Base-by-base conservation (phyloP, 805 yeast species). In the Candida berthetii region DNA sequence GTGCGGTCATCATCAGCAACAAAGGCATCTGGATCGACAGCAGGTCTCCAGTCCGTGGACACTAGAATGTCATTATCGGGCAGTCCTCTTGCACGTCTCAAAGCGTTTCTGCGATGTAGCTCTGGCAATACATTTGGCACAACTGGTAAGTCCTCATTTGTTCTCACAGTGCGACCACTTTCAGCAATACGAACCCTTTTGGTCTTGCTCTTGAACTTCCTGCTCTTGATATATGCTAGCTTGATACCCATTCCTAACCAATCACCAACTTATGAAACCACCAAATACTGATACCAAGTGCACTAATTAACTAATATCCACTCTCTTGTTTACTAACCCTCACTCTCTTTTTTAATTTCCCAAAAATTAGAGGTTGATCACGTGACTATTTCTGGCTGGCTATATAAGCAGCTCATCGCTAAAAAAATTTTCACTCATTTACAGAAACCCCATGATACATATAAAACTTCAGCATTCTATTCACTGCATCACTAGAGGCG, bases 401-500 rank as follows among this genome's bases (percentile, higher is more conserved):
- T 22, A 22, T 22, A 22, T 22, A 22, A 22, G 24, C 24, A 22
- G 24, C 24, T 29, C 37, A 37, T 46, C 37, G 39, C 42, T 22
- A 7, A 11, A 11, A 14, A 17, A 14, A 22, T 32, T 27, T 34
- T 11, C n/a, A 13, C 31, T 38, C 35, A 42, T 41, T 37, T 17
- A 15, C 22, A 31, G 15, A 10, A 19, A 22, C 47, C 49, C 31
- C 44, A 46, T 48, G 17, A 34, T 19, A 34, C 36, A 19, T 34
- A 34, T 19, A 22, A 22, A 22, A 22, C 19, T 31, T 31, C 25
- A 20, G 71, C 68, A 57, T 55, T 61, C 71, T 63, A 66, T 66
- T 65, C 69, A 66, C 71, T 66, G 71, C 69, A 61, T 65, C 65
- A 54, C 53, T 27, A 27, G 29, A 13, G 29, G 5, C 11, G n/a